phyloP scores from a whole-genome alignment of 1,284 basidiomycete species.

The Sparassis latifolia region DNA sequence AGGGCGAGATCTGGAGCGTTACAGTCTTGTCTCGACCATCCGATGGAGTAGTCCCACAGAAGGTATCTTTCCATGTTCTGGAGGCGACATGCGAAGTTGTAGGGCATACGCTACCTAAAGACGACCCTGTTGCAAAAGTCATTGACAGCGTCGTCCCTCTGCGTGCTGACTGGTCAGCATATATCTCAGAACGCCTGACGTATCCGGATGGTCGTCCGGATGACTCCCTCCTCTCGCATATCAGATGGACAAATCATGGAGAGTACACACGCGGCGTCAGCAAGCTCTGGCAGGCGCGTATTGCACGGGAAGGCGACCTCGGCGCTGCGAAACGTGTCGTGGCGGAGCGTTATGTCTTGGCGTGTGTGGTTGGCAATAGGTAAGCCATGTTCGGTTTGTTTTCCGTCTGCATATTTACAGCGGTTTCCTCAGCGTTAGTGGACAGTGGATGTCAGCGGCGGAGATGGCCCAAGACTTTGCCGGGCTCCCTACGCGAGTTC shows the following conservation, averaged over 20 bases:
- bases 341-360: slow-evolving; percentile 57
- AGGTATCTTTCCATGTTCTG: slow-evolving; percentile 44
- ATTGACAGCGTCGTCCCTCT: too few relatives aligned
- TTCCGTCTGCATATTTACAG: neutral
- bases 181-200: slow-evolving; percentile 32
- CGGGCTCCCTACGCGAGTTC: slow-evolving; percentile 31
- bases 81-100: slow-evolving; percentile 68
- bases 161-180: slow-evolving; percentile 60
- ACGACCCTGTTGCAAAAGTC: slow-evolving; percentile 7
- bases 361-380: slow-evolving; percentile 65
- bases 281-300: slow-evolving; percentile 48
- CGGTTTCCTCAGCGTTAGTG: slow-evolving; percentile 47
- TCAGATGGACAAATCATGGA: slow-evolving; percentile 60
- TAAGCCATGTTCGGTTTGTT: slow-evolving; percentile 20
- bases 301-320: slow-evolving; percentile 35
- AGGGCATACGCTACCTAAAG: slow-evolving; percentile 28
- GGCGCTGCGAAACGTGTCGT: slow-evolving; percentile 38
- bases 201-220: neutral
- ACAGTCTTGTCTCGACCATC: slow-evolving; percentile 18
- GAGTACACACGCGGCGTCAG: slow-evolving; percentile 66
- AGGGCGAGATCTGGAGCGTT: slow-evolving; percentile 56
- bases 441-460: slow-evolving; percentile 54
- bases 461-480: slow-evolving; percentile 63
- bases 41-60: slow-evolving; percentile 1
- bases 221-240: slow-evolving; percentile 26